These are phyloP conservation scores for Penicillium angulare DNA, from an alignment of 495 filamentous ascomycete species.

Conservation along the genomic window DNA sequence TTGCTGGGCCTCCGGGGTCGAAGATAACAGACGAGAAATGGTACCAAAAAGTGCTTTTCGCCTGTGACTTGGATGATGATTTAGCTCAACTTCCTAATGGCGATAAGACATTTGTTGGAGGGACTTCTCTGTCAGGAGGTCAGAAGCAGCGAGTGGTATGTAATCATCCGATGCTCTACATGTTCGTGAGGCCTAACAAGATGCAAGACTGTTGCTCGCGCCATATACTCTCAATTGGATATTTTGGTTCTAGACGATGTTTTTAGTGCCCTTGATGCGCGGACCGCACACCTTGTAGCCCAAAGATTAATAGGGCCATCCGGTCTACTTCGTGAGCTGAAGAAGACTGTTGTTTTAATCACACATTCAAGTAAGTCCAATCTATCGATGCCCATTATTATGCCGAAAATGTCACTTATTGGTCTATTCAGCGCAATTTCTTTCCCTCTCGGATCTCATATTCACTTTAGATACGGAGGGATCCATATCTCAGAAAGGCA, in stretches of 20 bases:
- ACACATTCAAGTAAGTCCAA: not conserved
- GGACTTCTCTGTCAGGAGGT: not conserved
- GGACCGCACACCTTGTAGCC: not conserved
- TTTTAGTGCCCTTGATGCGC: conserved; percentile 30
- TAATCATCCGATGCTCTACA: not conserved
- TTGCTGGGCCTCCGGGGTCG: not conserved
- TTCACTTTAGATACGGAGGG: not conserved
- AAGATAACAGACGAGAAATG: not conserved
- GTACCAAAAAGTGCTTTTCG: not conserved
- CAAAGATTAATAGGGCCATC: conserved; percentile 9
- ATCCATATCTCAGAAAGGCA: not conserved
- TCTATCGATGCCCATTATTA: not conserved
- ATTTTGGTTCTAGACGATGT: conserved; percentile 39
- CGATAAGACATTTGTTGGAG: not conserved
- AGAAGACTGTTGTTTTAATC: conserved; percentile 11
- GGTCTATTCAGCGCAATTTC: not conserved
- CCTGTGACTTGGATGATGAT: not conserved
- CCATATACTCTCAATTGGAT: conserved; percentile 16
- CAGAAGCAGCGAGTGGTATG: not conserved
- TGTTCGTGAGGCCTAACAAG: not conserved
- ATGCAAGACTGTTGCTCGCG: conserved; percentile 22
- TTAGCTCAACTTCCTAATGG: not conserved
- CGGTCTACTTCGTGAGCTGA: conserved; percentile 7
- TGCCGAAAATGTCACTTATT: not conserved
- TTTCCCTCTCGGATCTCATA: not conserved